A percentile compares a stretch with the other conserved stretches of the same genome.
These are phyloP conservation scores for Schizonepeta tenuifolia DNA, from an alignment of 257 asterid genomes.

Conservation along the genomic window DNA sequence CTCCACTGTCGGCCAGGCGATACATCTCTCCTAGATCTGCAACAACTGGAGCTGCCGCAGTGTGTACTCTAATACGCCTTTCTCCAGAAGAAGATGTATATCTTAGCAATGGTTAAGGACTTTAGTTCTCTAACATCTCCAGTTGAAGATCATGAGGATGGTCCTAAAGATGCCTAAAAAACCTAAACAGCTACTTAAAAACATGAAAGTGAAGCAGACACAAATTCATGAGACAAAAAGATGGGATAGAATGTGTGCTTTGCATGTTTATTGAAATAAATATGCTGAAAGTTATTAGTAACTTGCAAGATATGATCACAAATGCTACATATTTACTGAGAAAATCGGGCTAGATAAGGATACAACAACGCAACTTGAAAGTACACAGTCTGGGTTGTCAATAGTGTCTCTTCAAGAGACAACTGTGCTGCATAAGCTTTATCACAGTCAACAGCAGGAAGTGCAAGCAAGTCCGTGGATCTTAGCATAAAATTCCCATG, in stretches of 20 bases:
- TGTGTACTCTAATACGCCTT: conserved; percentile 97
- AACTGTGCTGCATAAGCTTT: conserved; percentile 96
- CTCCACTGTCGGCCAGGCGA: conserved; percentile 94
- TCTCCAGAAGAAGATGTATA: conserved; percentile 98
- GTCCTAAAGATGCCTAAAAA: conserved; percentile 17
- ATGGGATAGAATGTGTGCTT: conserved; percentile 13
- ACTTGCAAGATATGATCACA: conserved; percentile 6
- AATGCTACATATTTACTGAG: conserved; percentile 20
- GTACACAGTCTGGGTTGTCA: conserved; percentile 80
- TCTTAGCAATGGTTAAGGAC: conserved; percentile 65
- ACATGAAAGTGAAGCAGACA: conserved; percentile 20
- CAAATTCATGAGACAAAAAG: conserved; percentile 13
- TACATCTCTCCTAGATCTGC: conserved; percentile 93
- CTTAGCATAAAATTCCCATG: conserved; percentile 98
- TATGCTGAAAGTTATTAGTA: conserved; percentile 10
- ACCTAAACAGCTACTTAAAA: not conserved
- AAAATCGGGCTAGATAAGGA: conserved; percentile 56
- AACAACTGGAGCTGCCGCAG: conserved; percentile 97
- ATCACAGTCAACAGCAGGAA: conserved; percentile 98
- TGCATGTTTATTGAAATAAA: conserved; percentile 20
- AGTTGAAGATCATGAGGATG: conserved; percentile 17
- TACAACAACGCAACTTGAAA: conserved; percentile 97
- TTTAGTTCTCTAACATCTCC: conserved; percentile 15
- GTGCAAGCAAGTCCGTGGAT: conserved; percentile 94
- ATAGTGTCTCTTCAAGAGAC: conserved; percentile 90